Evolutionary conservation across 495 filamentous ascomycete species (phyloP), one percentile per base, ranked within the genome.

Genomic region (Penicillium maclennaniae): DNA sequence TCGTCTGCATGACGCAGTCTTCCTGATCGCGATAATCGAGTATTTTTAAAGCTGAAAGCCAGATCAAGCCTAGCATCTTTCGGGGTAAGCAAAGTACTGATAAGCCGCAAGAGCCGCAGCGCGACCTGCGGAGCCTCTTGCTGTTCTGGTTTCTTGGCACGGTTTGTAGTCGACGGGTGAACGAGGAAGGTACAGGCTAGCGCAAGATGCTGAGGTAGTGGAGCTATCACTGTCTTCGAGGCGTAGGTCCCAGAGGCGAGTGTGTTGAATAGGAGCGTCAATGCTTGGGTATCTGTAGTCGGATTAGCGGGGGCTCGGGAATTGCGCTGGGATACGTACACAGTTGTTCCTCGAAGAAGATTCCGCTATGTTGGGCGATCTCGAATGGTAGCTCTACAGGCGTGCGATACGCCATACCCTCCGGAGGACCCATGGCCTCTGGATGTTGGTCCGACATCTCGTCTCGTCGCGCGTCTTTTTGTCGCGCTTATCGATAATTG

Each of bases 331-430:
- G 12, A 20, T 26, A 65, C 76, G 28, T 68, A 89, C 87, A 87
- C 17, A 90, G 79, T 36, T 82, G 76, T 63, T 92, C 89, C 62
- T 91, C 88, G 4, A 92, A 73, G 65, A 87, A 89, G 26, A 91
- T 85, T 44, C 80, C 80, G 43, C 79, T 82, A 58, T 89, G 83
- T 40, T 83, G 72, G 25, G 75, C 78, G 7, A 92, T 65, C 54
- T 86, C 81, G 44, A 77, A 81, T 0, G 86, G 81, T 1, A 91
- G 66, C 26, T 67, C 65, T 42, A 70, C 75, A 3, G 79, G 75
- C 14, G 75, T 67, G 39, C 82, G 80, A 61, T 83, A 86, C 10
- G 51, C 20, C 2, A 53, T 53, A 44, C 62, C 56, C 26, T 55
- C 55, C 42, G 55, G 52, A 20, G 51, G 55, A 45, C 40, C 49